Base-by-base conservation (phyloP, 1,284 basidiomycete genomes). In the Ceratobasidium sp. region DNA sequence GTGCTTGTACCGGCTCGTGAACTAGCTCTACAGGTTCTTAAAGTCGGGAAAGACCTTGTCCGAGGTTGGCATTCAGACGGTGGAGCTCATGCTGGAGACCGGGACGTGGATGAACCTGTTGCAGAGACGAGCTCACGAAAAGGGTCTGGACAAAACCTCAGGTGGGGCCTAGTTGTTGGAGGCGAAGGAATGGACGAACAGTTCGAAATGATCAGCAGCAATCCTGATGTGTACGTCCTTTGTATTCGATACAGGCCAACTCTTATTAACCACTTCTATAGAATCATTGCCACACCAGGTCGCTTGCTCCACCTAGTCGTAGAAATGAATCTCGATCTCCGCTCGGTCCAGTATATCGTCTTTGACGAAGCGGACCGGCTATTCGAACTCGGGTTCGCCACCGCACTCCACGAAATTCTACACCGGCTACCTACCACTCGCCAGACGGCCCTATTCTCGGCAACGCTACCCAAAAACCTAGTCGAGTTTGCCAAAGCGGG, bases 401-500 rank as follows among this genome's bases (percentile, higher is more conserved):
- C 91, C 2, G 94, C 97, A 61, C 85, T 99, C 36, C 91, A 90
- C 72, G 97, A 98, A 81, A 96, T 98, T 76, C 84, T 98, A 2
- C 86, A 91, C 76, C 92, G 96, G 32, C 88, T 99, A 41, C 96
- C 97, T 14, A 77, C 89, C 0, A 88, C 88, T 3, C 88, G 97
- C 26, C 97, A 99, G 81, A 97, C 95, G 1, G 86, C 97, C 36
- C 86, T 98, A 2, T 98, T 98, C 82, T 98, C 96, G 0, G 97
- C 97, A 0, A 99, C 97, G 0, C 85, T 99, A 2, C 97, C 97
- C 1, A 96, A 97, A 78, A 92, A 93, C 3, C 87, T 99, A 8
- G 96, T 98, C 67, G 97, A 98, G 73, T 99, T 99, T 78, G 96
- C 97, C 26, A 97, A 96, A 78, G 97, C 97, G 14, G 97, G 97